Percentiles rank a stretch among this genome's conserved stretches.
phyloP scores from a whole-genome alignment of 306 rosid species.

The Fragaria nilgerrensis region DNA sequence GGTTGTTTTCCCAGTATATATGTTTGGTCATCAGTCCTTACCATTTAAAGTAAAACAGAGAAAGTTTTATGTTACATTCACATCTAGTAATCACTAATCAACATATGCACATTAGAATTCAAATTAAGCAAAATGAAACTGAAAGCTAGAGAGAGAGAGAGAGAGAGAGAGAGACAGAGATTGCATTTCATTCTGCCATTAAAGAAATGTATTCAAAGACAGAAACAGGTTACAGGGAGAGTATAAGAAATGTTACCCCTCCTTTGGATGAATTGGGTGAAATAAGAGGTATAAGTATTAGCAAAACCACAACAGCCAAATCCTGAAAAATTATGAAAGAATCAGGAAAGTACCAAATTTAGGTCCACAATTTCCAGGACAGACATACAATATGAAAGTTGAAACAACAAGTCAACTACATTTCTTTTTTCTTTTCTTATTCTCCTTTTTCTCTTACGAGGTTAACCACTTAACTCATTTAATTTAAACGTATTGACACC shows the following conservation, averaged over 20 bases:
- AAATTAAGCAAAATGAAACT: not conserved
- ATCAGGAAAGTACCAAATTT: conserved; percentile 21
- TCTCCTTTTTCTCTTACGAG: not conserved
- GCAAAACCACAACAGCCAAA: conserved; percentile 97
- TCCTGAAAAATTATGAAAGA: conserved; percentile 61
- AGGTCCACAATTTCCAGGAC: conserved; percentile 1
- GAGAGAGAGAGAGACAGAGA: conserved; percentile 5
- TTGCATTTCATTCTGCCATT: not conserved
- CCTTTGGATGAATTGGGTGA: conserved; percentile 99
- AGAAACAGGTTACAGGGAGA: conserved; percentile 6
- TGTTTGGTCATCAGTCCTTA: not conserved
- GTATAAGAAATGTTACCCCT: conserved; percentile 64
- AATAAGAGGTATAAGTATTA: conserved; percentile 97
- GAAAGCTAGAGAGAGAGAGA: not conserved
- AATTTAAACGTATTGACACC: not conserved
- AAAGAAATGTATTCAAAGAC: not conserved
- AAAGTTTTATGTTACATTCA: not conserved
- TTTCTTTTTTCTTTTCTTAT: not conserved
- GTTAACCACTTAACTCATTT: not conserved
- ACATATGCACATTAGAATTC: not conserved
- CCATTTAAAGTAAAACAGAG: not conserved
- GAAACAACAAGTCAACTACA: conserved; percentile 11
- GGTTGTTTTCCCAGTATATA: not conserved
- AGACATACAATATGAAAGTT: not conserved
- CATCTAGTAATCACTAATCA: not conserved